Conservation (phyloP, 106 monocot genomes). For the Dendrobium catenatum region DNA sequence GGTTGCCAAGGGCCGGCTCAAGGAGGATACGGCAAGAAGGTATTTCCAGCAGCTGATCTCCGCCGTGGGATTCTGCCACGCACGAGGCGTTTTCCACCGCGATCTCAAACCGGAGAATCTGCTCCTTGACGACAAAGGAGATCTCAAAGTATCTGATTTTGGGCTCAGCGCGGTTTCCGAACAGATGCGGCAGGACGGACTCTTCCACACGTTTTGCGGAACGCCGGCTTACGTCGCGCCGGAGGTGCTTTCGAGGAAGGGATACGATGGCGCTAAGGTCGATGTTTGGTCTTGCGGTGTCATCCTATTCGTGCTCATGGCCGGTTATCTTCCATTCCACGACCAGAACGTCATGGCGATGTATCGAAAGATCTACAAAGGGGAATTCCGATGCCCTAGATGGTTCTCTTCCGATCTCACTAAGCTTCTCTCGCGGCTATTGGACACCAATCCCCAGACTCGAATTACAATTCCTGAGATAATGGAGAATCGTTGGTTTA, state of each 20-base stretch:
- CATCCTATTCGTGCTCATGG: slow-evolving; percentile 44
- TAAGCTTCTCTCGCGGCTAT: slow-evolving; percentile 22
- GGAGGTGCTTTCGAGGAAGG: slow-evolving; percentile 29
- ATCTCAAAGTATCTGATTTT: slow-evolving; percentile 42
- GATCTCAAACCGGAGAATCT: slow-evolving; percentile 91
- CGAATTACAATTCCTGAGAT: slow-evolving; percentile 36
- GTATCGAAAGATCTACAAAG: slow-evolving; percentile 43
- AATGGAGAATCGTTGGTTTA: slow-evolving; percentile 49
- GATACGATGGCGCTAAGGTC: slow-evolving; percentile 43
- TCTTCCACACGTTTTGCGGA: slow-evolving; percentile 51
- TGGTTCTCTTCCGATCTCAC: slow-evolving; percentile 39
- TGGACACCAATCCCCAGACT: slow-evolving; percentile 30
- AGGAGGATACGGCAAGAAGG: slow-evolving; percentile 28
- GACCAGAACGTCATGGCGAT: slow-evolving; percentile 34
- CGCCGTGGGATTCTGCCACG: slow-evolving; percentile 47
- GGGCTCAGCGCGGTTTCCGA: slow-evolving; percentile 22
- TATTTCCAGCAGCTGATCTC: slow-evolving; percentile 50
- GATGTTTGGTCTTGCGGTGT: slow-evolving; percentile 44
- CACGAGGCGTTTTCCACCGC: slow-evolving; percentile 43
- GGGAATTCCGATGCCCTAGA: slow-evolving; percentile 39
- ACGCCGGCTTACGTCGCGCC: slow-evolving; percentile 48
- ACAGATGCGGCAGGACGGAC: slow-evolving; percentile 17
- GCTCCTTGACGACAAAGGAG: slow-evolving; percentile 43
- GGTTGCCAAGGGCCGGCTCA: slow-evolving; percentile 37
- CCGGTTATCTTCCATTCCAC: slow-evolving; percentile 40